A percentile compares a stretch with the other conserved stretches of the same genome.
Conservation (phyloP, 495 filamentous ascomycete species). For the Penicillium canariense region DNA sequence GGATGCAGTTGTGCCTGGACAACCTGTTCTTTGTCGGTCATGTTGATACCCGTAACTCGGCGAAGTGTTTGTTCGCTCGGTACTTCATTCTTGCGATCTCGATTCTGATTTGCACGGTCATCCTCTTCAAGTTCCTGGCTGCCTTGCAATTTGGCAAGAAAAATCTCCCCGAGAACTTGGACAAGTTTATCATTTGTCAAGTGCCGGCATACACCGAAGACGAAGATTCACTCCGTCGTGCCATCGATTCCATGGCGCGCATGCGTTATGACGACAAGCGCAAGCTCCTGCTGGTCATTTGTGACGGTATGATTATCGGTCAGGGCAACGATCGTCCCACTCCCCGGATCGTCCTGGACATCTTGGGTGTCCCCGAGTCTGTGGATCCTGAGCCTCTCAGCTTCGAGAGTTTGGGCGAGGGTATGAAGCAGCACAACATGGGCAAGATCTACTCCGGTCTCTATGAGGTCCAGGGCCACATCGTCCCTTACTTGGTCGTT, state of each 20-base stretch:
- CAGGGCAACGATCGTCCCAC: slow-evolving; percentile 97
- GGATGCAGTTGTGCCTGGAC: slow-evolving; percentile 84
- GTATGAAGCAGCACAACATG: slow-evolving; percentile 98
- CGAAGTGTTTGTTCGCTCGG: slow-evolving; percentile 79
- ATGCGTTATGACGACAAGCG: slow-evolving; percentile 96
- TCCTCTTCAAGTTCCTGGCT: slow-evolving; percentile 94
- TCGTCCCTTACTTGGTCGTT: slow-evolving; percentile 95
- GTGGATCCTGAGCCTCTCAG: slow-evolving; percentile 96
- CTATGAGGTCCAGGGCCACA: slow-evolving; percentile 96
- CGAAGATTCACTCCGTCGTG: slow-evolving; percentile 92
- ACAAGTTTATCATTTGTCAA: slow-evolving; percentile 98
- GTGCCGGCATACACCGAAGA: slow-evolving; percentile 98
- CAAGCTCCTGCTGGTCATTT: slow-evolving; percentile 29
- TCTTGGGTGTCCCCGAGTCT: slow-evolving; percentile 88
- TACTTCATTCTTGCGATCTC: slow-evolving; percentile 93
- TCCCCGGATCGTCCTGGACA: slow-evolving; percentile 93
- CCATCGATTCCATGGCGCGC: slow-evolving; percentile 91
- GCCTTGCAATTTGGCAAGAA: slow-evolving; percentile 91
- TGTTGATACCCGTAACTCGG: slow-evolving; percentile 86
- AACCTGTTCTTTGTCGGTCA: slow-evolving; percentile 95
- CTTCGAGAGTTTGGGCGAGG: slow-evolving; percentile 95
- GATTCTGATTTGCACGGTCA: slow-evolving; percentile 72
- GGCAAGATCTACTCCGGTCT: slow-evolving; percentile 97
- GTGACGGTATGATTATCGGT: slow-evolving; percentile 85
- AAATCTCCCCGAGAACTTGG: slow-evolving; percentile 88